These are phyloP conservation scores for Pleurotus cornucopiae DNA, from an alignment of 768 basidiomycete species.

Conservation along the genomic window DNA sequence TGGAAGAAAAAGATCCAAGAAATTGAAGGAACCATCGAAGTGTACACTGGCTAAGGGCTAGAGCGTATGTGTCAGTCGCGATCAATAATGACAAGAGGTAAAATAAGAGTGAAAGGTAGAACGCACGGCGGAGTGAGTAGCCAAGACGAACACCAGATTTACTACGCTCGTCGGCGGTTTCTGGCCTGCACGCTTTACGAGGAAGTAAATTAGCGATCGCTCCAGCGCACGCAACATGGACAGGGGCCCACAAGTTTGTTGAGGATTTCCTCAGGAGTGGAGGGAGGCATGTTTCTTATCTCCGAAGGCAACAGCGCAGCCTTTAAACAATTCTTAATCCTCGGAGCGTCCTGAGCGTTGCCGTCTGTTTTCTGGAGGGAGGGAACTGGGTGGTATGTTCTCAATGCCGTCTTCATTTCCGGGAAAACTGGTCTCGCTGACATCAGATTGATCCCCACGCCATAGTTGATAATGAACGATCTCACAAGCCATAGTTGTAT, in stretches of 20 bases:
- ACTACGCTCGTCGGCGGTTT: constrained; percentile 68
- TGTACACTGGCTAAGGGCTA: constrained; percentile 61
- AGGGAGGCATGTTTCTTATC: constrained; percentile 38
- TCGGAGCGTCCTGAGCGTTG: constrained; percentile 74
- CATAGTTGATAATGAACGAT: constrained; percentile 12
- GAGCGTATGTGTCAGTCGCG: background rate
- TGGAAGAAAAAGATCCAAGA: constrained; percentile 82
- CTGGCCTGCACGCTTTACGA: constrained; percentile 36
- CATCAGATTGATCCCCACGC: constrained; percentile 8
- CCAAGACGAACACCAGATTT: constrained; percentile 67
- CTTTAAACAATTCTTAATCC: constrained; percentile 75
- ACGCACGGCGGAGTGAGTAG: constrained; percentile 52
- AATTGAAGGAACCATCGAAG: constrained; percentile 71
- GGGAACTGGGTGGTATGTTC: constrained; percentile 78
- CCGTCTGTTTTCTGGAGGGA: constrained; percentile 63
- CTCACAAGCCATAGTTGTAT: constrained; percentile 82
- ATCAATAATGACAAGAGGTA: background rate
- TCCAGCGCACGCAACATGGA: background rate
- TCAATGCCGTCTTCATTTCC: constrained; percentile 73
- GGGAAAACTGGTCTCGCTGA: constrained; percentile 53
- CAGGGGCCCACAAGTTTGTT: constrained; percentile 41
- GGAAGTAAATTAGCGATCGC: constrained; percentile 4
- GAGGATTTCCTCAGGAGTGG: constrained; percentile 56
- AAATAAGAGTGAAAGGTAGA: constrained; percentile 7
- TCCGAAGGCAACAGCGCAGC: constrained; percentile 46